A percentile compares a stretch with the other conserved stretches of the same genome.
Conservation (phyloP, 345 rosid species). For the Laguncularia racemosa region DNA sequence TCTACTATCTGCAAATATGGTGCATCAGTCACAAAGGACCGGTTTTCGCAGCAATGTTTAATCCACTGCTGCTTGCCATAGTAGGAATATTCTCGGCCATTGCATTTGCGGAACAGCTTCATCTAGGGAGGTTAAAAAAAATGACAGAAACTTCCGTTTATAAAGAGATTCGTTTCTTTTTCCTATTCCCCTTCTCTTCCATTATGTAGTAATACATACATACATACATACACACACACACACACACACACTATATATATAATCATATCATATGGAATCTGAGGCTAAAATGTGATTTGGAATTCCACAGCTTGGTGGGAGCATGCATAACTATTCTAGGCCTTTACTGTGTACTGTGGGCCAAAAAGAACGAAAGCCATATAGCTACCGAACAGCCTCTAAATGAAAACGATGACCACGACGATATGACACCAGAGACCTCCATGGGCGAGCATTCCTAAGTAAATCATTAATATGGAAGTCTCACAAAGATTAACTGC, state of each 20-base stretch:
- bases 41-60: conserved; percentile 33
- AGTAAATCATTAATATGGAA: no score
- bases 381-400: background rate
- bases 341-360: conserved; percentile 31
- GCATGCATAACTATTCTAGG: conserved; percentile 26
- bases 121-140: conserved; percentile 24
- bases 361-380: conserved; percentile 21
- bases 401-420: background rate
- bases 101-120: conserved; percentile 38
- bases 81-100: conserved; percentile 35
- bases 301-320: conserved; percentile 21
- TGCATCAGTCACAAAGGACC: conserved; percentile 36
- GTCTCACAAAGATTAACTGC: no score
- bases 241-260: no score
- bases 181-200: no score
- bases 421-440: conserved; percentile 5
- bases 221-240: no score
- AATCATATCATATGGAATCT: no score
- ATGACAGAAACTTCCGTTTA: background rate
- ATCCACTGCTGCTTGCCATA: conserved; percentile 21
- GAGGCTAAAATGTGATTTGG: background rate
- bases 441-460: background rate
- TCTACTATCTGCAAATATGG: conserved; percentile 29
- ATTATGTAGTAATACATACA: no score
- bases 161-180: no score